phyloP scores from a whole-genome alignment of 2,329 filamentous ascomycete genomes.

The Monosporascus sp. region DNA sequence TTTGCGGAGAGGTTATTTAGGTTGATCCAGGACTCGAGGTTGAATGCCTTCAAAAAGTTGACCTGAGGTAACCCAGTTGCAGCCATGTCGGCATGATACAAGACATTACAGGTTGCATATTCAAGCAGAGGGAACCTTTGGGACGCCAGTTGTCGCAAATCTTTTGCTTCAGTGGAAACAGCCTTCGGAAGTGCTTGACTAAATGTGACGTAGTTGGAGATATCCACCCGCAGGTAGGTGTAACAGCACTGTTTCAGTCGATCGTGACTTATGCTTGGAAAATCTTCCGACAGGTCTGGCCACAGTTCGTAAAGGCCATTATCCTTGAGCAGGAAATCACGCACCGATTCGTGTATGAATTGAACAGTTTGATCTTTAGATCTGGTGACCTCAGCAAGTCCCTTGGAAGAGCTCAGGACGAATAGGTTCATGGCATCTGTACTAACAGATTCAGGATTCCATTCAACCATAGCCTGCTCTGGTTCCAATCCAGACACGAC shows the following conservation, averaged over 20 bases:
- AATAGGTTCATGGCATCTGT: conserved; percentile 25
- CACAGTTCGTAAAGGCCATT: conserved; percentile 22
- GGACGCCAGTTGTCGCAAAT: conserved; percentile 12
- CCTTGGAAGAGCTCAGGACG: conserved; percentile 42
- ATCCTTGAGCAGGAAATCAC: conserved; percentile 40
- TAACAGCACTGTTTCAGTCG: conserved; percentile 39
- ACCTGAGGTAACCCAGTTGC: too few relatives aligned
- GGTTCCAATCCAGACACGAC: conserved; percentile 24
- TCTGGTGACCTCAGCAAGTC: conserved; percentile 39
- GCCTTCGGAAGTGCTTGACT: conserved; percentile 5
- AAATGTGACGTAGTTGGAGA: conserved; percentile 8
- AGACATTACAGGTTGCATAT: too few relatives aligned
- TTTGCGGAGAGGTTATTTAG: too few relatives aligned
- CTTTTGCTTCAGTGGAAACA: conserved; percentile 8
- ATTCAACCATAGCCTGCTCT: conserved; percentile 12
- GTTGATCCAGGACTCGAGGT: too few relatives aligned
- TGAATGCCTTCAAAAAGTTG: too few relatives aligned
- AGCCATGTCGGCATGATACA: too few relatives aligned
- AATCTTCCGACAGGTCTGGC: conserved; percentile 27
- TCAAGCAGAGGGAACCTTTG: too few relatives aligned
- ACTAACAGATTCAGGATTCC: conserved; percentile 15
- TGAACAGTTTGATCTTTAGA: conserved; percentile 32
- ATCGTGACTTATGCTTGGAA: conserved; percentile 35
- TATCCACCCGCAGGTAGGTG: conserved; percentile 30
- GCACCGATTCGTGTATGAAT: conserved; percentile 49